A percentile compares a stretch with the other conserved stretches of the same genome.
Evolutionary conservation across 139 green algal genomes (phyloP).

Genomic region (Bryopsis sp.): DNA sequence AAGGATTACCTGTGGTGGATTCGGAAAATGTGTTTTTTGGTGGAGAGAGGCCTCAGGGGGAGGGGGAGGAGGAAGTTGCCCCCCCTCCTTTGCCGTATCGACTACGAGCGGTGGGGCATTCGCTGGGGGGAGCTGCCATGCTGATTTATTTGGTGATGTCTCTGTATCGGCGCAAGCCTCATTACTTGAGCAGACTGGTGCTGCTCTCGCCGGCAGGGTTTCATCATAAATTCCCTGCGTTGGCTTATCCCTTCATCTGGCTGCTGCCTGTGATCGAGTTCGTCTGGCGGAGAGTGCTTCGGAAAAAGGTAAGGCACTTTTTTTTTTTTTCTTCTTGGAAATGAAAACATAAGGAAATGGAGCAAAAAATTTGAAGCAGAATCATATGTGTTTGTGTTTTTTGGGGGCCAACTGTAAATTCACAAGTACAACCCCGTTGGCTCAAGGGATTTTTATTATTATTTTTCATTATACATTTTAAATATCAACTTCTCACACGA

Average conservation of each 20-base stretch:
- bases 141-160: conserved; percentile 52
- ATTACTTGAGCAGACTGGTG: conserved; percentile 36
- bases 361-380: too few relatives aligned
- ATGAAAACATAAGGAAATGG: too few relatives aligned
- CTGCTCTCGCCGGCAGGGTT: conserved; percentile 46
- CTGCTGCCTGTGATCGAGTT: not conserved
- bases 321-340: too few relatives aligned
- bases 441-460: too few relatives aligned
- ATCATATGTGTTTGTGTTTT: too few relatives aligned
- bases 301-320: too few relatives aligned
- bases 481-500: too few relatives aligned
- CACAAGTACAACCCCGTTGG: too few relatives aligned
- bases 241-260: conserved; percentile 4
- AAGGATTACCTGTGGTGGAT: conserved; percentile 22
- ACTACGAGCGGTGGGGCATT: conserved; percentile 57
- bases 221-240: conserved; percentile 23
- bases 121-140: conserved; percentile 52
- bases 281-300: not conserved
- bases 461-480: too few relatives aligned
- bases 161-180: conserved; percentile 17
- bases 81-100: conserved; percentile 41
- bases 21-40: not conserved
- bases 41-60: not conserved
- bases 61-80: not conserved
- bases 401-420: too few relatives aligned